These are phyloP conservation scores for Colletotrichum sojae DNA, from an alignment of 2,329 filamentous ascomycete genomes.

Conservation along the genomic window DNA sequence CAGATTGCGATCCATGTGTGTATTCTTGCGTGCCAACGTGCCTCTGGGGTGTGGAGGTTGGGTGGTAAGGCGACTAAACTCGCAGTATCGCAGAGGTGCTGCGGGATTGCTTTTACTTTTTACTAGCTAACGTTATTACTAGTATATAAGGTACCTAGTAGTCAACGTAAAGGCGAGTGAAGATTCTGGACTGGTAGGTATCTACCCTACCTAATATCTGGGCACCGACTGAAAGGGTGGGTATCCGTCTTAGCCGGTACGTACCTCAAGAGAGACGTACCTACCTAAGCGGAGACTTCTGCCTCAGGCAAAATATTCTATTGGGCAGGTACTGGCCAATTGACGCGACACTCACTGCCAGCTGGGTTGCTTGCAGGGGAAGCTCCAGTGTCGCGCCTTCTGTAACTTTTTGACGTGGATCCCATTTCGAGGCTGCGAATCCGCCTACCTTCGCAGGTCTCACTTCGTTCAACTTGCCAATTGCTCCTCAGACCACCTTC, in stretches of 20 bases:
- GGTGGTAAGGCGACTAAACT: not conserved
- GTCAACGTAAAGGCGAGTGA: too few relatives aligned
- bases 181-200: too few relatives aligned
- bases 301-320: slow-evolving; percentile 40
- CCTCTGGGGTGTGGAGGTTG: not conserved
- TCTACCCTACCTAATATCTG: too few relatives aligned
- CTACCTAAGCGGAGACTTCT: slow-evolving; percentile 1
- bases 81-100: not conserved
- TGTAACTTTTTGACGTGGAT: slow-evolving; percentile 38
- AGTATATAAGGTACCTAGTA: too few relatives aligned
- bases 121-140: too few relatives aligned
- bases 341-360: slow-evolving; percentile 13
- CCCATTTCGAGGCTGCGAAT: slow-evolving; percentile 25
- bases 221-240: too few relatives aligned
- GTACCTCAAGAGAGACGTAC: too few relatives aligned
- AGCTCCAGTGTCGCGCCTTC: slow-evolving; percentile 24
- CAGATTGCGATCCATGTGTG: not conserved
- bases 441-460: not conserved
- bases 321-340: slow-evolving; percentile 12
- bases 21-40: not conserved
- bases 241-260: too few relatives aligned
- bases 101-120: too few relatives aligned
- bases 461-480: not conserved
- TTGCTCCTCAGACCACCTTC: not conserved
- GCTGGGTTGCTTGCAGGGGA: slow-evolving; percentile 34